Conservation (phyloP, 2,329 filamentous ascomycete species). For the Pseudocercospora vitis region DNA sequence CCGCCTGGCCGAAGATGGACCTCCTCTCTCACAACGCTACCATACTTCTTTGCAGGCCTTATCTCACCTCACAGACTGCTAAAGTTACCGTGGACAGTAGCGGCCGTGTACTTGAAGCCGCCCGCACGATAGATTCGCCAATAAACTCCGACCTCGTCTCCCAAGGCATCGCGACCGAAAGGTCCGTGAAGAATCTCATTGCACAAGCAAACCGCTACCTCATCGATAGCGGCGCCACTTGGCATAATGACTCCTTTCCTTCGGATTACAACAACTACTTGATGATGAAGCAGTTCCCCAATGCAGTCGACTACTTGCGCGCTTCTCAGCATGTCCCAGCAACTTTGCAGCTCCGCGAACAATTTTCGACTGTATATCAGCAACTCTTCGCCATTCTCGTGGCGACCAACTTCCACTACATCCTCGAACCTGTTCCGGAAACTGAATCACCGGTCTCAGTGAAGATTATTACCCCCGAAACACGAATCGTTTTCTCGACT, state of each 20-base stretch:
- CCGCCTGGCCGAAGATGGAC: constrained; percentile 9
- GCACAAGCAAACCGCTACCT: constrained; percentile 26
- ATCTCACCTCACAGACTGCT: constrained; percentile 37
- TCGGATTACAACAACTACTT: constrained; percentile 53
- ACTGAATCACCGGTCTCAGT: constrained; percentile 15
- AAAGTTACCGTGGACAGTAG: constrained; percentile 38
- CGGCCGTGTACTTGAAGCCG: no score
- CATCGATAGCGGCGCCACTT: constrained; percentile 33
- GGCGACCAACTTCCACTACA: constrained; percentile 41
- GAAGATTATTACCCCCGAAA: constrained; percentile 32
- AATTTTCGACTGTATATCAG: constrained; percentile 38
- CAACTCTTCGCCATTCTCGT: constrained; percentile 49
- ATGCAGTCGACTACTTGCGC: no score
- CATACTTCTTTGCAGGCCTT: constrained; percentile 42
- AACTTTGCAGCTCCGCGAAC: constrained; percentile 28
- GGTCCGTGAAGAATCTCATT: constrained; percentile 12
- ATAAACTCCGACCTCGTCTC: no score
- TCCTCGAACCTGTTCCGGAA: constrained; percentile 38
- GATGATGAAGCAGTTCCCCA: constrained; percentile 36
- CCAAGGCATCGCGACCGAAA: no score
- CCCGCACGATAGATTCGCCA: no score
- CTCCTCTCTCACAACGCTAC: constrained; percentile 14
- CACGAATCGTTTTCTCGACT: constrained; percentile 51
- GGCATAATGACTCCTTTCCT: constrained; percentile 52
- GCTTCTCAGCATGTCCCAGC: constrained; percentile 37